Evolutionary conservation across 257 asterid genomes (phyloP).

Genomic region (Solanum piurae): DNA sequence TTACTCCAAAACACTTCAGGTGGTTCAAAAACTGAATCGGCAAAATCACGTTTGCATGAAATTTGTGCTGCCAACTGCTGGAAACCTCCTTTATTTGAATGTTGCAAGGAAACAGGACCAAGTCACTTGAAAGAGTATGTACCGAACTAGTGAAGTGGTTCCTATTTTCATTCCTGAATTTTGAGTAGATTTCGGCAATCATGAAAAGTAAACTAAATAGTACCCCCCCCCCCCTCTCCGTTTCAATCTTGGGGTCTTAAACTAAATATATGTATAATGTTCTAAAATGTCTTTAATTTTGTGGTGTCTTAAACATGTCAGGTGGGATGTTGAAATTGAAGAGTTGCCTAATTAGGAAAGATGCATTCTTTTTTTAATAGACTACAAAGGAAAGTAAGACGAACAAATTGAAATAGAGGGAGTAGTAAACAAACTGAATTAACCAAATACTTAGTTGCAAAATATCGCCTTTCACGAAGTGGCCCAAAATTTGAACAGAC

Average conservation of each 20-base stretch:
- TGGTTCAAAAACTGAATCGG: slow-evolving; percentile 23
- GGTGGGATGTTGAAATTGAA: not conserved
- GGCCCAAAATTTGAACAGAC: not conserved
- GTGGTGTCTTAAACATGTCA: not conserved
- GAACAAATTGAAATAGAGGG: not conserved
- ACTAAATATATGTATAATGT: not conserved
- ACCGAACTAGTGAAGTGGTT: not conserved
- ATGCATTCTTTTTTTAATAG: not conserved
- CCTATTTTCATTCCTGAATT: not conserved
- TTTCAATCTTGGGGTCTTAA: not conserved
- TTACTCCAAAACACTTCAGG: slow-evolving; percentile 29
- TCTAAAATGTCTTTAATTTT: not conserved
- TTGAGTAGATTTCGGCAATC: not conserved
- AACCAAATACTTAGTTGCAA: not conserved
- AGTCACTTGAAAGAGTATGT: slow-evolving; percentile 81
- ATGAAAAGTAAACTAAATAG: not conserved
- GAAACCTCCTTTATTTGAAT: slow-evolving; percentile 75
- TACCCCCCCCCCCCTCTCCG: not conserved
- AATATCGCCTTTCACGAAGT: not conserved
- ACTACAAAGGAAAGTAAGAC: not conserved
- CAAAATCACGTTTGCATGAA: slow-evolving; percentile 64
- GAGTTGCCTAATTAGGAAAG: not conserved
- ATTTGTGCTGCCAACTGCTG: slow-evolving; percentile 76
- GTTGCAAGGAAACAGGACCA: slow-evolving; percentile 62
- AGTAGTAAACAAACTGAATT: not conserved